Percentiles rank a stretch among this genome's conserved stretches.
Evolutionary conservation across 2,329 filamentous ascomycete species (phyloP).

Genomic region (Colletotrichum lini): DNA sequence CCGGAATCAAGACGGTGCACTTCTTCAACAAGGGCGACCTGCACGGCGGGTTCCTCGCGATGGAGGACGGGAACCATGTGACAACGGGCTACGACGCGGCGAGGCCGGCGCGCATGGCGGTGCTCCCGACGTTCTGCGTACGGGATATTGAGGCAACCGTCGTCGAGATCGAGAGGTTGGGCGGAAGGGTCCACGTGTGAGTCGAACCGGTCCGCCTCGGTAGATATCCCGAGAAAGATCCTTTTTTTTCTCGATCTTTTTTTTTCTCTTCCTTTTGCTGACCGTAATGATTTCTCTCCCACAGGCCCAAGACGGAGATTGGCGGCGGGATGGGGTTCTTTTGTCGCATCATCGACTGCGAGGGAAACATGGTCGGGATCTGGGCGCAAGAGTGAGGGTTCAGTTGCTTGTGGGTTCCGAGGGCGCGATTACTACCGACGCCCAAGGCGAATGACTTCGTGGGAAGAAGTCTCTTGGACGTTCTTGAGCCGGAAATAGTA

Average conservation of each 20-base stretch:
- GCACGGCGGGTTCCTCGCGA: slow-evolving; percentile 53
- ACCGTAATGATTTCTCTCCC: slow-evolving; percentile 13
- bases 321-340: slow-evolving; percentile 52
- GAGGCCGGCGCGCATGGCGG: slow-evolving; percentile 46
- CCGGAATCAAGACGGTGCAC: slow-evolving; percentile 50
- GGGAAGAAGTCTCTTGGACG: background rate
- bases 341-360: slow-evolving; percentile 55
- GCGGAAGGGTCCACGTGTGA: slow-evolving; percentile 54
- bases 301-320: slow-evolving; percentile 55
- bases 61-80: slow-evolving; percentile 48
- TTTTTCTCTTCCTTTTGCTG: too few species aligned
- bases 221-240: background rate
- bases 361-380: slow-evolving; percentile 56
- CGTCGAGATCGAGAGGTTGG: slow-evolving; percentile 47
- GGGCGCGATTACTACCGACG: too few species aligned
- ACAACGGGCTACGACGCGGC: slow-evolving; percentile 48
- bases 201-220: slow-evolving; percentile 37
- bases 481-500: background rate
- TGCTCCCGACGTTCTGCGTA: slow-evolving; percentile 54
- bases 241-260: too few species aligned
- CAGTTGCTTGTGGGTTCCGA: background rate
- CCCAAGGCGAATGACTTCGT: background rate
- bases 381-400: slow-evolving; percentile 50
- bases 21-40: slow-evolving; percentile 53
- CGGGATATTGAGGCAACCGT: slow-evolving; percentile 52